A percentile compares a stretch with the other conserved stretches of the same genome.
Conservation (phyloP, 2,329 filamentous ascomycete species). For the Pestalotiopsis sp. region DNA sequence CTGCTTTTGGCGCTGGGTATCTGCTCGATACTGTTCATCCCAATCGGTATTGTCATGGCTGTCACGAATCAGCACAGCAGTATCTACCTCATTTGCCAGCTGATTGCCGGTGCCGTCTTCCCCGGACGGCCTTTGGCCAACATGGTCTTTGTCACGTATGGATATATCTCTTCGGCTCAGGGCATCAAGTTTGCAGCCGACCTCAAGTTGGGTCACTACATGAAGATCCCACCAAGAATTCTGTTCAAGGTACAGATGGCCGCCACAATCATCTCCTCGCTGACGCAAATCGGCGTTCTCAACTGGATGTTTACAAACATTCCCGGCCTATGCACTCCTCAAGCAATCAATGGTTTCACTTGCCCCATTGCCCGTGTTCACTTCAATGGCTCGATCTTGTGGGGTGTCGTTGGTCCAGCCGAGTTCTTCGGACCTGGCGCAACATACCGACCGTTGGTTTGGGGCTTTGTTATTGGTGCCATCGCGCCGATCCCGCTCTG, state of each 20-base stretch:
- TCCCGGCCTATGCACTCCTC: conserved; percentile 71
- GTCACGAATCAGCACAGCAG: conserved; percentile 88
- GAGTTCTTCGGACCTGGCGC: conserved; percentile 80
- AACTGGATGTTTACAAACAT: conserved; percentile 90
- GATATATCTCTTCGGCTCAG: conserved; percentile 85
- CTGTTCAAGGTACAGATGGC: conserved; percentile 78
- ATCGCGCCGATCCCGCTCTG: conserved; percentile 74
- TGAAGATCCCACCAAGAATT: conserved; percentile 81
- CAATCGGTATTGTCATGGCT: conserved; percentile 90
- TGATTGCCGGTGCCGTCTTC: conserved; percentile 80
- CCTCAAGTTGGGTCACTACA: conserved; percentile 84
- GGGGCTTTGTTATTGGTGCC: conserved; percentile 78
- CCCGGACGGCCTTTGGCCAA: conserved; percentile 85
- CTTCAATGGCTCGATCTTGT: conserved; percentile 87
- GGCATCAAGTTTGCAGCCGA: conserved; percentile 88
- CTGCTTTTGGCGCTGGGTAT: conserved; percentile 76
- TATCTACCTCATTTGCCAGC: conserved; percentile 83
- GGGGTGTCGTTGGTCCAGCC: conserved; percentile 81
- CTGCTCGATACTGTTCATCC: conserved; percentile 80
- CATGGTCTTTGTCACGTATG: conserved; percentile 92
- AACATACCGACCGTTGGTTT: conserved; percentile 74
- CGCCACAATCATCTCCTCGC: conserved; percentile 72
- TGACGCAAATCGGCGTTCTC: conserved; percentile 80
- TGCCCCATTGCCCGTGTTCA: conserved; percentile 86
- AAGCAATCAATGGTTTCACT: conserved; percentile 84